phyloP scores from a whole-genome alignment of 169 alveolate species.

The Cyclospora cayetanensis region DNA sequence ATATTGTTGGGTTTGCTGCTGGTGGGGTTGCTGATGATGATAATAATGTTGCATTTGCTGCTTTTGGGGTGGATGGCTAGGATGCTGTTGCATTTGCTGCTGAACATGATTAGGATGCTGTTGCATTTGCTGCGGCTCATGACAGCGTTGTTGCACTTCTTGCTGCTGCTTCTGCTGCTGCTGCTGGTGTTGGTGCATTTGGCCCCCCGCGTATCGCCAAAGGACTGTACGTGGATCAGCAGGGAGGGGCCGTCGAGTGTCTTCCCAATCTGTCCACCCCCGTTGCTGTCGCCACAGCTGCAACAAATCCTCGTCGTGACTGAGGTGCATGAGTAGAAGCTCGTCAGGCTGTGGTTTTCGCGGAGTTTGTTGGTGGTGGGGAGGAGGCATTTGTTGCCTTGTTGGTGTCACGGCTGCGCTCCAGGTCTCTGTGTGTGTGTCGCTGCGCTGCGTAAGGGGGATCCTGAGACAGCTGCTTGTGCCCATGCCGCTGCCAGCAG shows the following conservation, averaged over 20 bases:
- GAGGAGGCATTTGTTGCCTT: neutral
- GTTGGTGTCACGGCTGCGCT: neutral
- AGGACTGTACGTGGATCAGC: slow-evolving; percentile 49
- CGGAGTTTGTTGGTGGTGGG: neutral
- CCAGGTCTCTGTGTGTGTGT: neutral
- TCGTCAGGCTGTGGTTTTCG: neutral
- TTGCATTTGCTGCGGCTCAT: too few species aligned
- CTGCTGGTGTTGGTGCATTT: slow-evolving; percentile 6
- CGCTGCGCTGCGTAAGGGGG: neutral
- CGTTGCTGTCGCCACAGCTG: slow-evolving; percentile 56
- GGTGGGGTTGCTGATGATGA: slow-evolving; percentile 26
- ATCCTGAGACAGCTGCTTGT: too few species aligned
- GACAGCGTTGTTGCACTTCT: too few species aligned
- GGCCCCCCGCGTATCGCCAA: slow-evolving; percentile 35
- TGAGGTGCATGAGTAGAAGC: slow-evolving; percentile 27
- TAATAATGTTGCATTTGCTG: neutral
- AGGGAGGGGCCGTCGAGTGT: slow-evolving; percentile 18
- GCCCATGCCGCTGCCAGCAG: neutral
- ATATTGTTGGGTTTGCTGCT: slow-evolving; percentile 24
- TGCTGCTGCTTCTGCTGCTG: too few species aligned
- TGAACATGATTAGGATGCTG: too few species aligned
- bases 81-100: slow-evolving; percentile 24
- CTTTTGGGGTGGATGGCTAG: neutral
- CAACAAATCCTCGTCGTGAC: slow-evolving; percentile 17
- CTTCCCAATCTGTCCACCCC: slow-evolving; percentile 40